Percentiles rank a stretch among this genome's conserved stretches.
phyloP scores from a whole-genome alignment of 768 basidiomycete species.

The Rhodotorula babjevae region DNA sequence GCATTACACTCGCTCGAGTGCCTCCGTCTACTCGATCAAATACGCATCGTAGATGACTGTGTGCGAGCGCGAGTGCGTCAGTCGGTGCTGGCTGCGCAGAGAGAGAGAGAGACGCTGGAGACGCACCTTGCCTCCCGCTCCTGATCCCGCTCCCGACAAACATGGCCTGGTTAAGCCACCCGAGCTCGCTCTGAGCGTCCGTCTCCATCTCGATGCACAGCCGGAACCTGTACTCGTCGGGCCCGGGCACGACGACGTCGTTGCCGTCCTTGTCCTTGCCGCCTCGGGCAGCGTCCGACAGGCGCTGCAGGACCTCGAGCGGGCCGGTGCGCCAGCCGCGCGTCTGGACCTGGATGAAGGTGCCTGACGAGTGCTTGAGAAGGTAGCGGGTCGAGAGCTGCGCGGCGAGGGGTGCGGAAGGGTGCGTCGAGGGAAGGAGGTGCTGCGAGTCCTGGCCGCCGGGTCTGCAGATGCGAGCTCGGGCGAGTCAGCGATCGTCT shows the following conservation, averaged over 20 bases:
- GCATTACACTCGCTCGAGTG: too few species aligned
- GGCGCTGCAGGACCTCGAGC: constrained; percentile 20
- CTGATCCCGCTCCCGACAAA: constrained; percentile 16
- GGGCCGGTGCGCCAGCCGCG: constrained; percentile 33
- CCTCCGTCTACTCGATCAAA: constrained; percentile 6
- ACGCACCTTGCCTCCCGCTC: constrained; percentile 27
- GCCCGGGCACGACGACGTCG: constrained; percentile 3
- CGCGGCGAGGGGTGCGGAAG: constrained; percentile 8
- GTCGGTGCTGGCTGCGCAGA: too few species aligned
- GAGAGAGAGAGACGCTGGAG: not conserved
- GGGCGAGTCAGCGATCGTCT: not conserved
- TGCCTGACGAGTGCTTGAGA: constrained; percentile 11
- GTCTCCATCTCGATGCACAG: constrained; percentile 37
- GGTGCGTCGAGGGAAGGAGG: constrained; percentile 20
- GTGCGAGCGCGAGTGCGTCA: not conserved
- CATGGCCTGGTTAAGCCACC: constrained; percentile 28
- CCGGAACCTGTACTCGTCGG: constrained; percentile 33
- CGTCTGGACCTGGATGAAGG: constrained; percentile 32
- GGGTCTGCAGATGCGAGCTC: not conserved
- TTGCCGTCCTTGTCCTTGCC: not conserved
- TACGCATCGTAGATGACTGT: constrained; percentile 36
- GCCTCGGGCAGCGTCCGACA: constrained; percentile 16
- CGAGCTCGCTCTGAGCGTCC: constrained; percentile 12
- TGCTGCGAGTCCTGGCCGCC: constrained; percentile 34
- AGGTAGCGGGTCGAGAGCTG: constrained; percentile 34